Evolutionary conservation across 2,329 filamentous ascomycete species (phyloP).

Genomic region (Pyrenochaeta sp.): DNA sequence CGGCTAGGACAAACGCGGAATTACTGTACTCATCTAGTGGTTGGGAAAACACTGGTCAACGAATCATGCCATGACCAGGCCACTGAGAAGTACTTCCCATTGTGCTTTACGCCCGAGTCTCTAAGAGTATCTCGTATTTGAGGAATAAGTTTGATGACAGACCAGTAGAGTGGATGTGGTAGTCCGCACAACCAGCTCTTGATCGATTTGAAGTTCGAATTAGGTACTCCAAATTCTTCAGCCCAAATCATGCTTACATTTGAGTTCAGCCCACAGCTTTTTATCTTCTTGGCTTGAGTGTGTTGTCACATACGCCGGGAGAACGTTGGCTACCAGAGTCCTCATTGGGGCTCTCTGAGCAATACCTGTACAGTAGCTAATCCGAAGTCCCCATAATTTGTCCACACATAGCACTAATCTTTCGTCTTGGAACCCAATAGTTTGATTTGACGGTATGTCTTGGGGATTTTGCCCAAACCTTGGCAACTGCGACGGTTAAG

Average conservation of each 20-base stretch:
- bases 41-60: conserved; percentile 1
- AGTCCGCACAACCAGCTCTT: no score
- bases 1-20: conserved; percentile 7
- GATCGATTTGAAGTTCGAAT: no score
- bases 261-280: not conserved
- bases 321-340: conserved; percentile 20
- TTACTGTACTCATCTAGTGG: not conserved
- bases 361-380: conserved; percentile 33
- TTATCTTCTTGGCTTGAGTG: not conserved
- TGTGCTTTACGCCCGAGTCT: no score
- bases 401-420: conserved; percentile 8
- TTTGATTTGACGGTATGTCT: not conserved
- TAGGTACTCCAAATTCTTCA: not conserved
- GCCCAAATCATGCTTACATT: not conserved
- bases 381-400: conserved; percentile 22
- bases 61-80: conserved; percentile 4
- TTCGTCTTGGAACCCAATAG: conserved; percentile 6
- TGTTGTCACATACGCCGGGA: not conserved
- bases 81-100: no score
- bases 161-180: no score
- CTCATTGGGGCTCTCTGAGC: conserved; percentile 23
- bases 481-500: conserved; percentile 3
- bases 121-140: no score
- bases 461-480: conserved; percentile 6
- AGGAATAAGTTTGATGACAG: no score